phyloP scores from a whole-genome alignment of 2,329 filamentous ascomycete species.

The Cercospora citrullina region DNA sequence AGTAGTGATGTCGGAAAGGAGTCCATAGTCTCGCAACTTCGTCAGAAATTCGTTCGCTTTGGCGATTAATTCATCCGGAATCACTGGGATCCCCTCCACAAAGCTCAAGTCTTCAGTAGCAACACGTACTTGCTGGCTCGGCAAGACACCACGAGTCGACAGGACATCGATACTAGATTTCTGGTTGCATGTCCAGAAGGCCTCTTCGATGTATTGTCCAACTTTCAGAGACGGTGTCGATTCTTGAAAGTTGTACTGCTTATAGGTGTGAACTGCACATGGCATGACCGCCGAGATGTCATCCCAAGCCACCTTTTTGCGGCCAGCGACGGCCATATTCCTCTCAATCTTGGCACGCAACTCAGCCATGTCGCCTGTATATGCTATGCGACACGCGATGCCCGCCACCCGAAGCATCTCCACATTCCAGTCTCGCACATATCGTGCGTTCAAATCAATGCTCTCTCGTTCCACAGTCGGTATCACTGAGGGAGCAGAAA shows the following conservation, averaged over 20 bases:
- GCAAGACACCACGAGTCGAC: slow-evolving; percentile 81
- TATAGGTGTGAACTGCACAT: slow-evolving; percentile 77
- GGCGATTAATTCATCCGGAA: slow-evolving; percentile 73
- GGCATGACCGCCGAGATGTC: slow-evolving; percentile 69
- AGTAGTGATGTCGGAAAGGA: slow-evolving; percentile 85
- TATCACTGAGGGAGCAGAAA: slow-evolving; percentile 93
- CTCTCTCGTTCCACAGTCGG: slow-evolving; percentile 96
- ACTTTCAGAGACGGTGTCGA: slow-evolving; percentile 86
- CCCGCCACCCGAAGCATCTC: slow-evolving; percentile 90
- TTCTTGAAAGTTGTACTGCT: slow-evolving; percentile 84
- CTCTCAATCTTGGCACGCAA: slow-evolving; percentile 57
- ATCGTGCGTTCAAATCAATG: slow-evolving; percentile 93
- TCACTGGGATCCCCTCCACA: slow-evolving; percentile 81
- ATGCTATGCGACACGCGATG: slow-evolving; percentile 85
- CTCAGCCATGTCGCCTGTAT: slow-evolving; percentile 80
- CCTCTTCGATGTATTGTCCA: slow-evolving; percentile 85
- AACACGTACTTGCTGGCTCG: slow-evolving; percentile 80
- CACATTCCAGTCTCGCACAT: slow-evolving; percentile 92
- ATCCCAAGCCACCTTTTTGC: slow-evolving; percentile 57
- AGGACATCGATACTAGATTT: slow-evolving; percentile 82
- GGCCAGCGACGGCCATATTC: slow-evolving; percentile 38
- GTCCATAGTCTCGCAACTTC: slow-evolving; percentile 77
- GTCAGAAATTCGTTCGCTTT: slow-evolving; percentile 70
- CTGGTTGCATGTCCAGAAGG: slow-evolving; percentile 90
- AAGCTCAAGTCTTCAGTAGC: slow-evolving; percentile 71